Evolutionary conservation across 305 asterid species (phyloP).

Genomic region (Coffea humblotiana): DNA sequence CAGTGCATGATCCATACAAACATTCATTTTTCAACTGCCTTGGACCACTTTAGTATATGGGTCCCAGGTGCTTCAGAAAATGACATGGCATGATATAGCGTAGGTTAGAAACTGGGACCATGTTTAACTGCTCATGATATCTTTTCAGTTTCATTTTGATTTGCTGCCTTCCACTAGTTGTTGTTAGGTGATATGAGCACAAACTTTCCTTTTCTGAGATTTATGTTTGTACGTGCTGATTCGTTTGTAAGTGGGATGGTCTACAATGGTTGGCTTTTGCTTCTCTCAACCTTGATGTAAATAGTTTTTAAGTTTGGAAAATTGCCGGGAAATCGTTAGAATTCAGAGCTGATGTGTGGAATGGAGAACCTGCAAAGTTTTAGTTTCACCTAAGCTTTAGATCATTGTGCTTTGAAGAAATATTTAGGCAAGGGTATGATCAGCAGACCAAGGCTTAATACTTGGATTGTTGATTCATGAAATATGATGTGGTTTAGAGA

Average conservation of each 20-base stretch:
- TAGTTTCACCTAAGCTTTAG: not conserved
- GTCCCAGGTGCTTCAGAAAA: not conserved
- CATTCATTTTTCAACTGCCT: not conserved
- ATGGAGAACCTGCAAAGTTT: not conserved
- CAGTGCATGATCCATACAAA: constrained; percentile 2
- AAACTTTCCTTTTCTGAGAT: not conserved
- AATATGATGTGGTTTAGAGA: not conserved
- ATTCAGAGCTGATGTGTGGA: not conserved
- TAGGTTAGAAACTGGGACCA: constrained; percentile 19
- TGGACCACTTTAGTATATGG: constrained; percentile 23
- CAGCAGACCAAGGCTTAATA: not conserved
- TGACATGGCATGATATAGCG: not conserved
- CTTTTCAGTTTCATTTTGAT: constrained; percentile 11
- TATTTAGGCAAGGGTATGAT: not conserved
- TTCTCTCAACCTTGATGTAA: not conserved
- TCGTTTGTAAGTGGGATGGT: not conserved
- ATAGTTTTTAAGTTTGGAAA: not conserved
- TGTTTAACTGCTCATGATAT: constrained; percentile 14
- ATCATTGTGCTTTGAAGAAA: not conserved
- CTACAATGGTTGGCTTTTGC: not conserved
- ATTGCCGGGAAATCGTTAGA: not conserved
- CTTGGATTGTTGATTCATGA: not conserved
- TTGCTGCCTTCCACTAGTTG: constrained; percentile 2
- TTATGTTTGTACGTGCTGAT: not conserved
- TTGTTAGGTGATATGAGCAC: not conserved